phyloP scores from a whole-genome alignment of 1,284 basidiomycete species.

The Moesziomyces sp. region DNA sequence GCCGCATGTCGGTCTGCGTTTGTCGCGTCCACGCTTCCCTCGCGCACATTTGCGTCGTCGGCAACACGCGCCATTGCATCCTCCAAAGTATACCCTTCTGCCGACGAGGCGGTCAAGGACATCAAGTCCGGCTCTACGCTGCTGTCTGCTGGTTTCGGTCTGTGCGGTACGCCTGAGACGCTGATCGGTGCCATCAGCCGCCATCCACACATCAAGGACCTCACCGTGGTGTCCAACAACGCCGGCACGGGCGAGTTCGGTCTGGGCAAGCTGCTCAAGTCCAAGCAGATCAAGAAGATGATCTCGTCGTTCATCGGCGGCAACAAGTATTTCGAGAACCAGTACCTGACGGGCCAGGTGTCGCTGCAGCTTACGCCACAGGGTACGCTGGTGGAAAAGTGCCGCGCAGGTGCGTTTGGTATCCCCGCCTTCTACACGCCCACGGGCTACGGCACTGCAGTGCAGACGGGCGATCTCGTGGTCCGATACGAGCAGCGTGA shows the following conservation, averaged over 20 bases:
- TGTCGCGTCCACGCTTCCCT: constrained; percentile 12
- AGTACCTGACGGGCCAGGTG: constrained; percentile 63
- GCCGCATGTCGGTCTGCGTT: constrained; percentile 17
- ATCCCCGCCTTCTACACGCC: constrained; percentile 97
- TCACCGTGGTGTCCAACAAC: constrained; percentile 65
- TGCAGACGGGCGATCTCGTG: constrained; percentile 69
- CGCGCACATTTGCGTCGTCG: constrained; percentile 27
- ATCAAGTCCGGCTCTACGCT: constrained; percentile 56
- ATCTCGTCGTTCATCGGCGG: constrained; percentile 65
- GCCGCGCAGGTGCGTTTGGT: constrained; percentile 90
- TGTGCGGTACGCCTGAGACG: constrained; percentile 66
- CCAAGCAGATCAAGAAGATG: constrained; percentile 59
- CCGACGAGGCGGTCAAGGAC: constrained; percentile 63
- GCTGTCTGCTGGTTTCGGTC: constrained; percentile 64
- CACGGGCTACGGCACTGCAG: constrained; percentile 74
- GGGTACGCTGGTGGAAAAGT: constrained; percentile 84
- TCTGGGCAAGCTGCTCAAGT: constrained; percentile 58
- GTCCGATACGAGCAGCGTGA: constrained; percentile 61
- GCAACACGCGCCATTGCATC: constrained; percentile 3
- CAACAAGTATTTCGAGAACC: constrained; percentile 64
- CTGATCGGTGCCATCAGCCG: constrained; percentile 59
- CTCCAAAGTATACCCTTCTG: constrained; percentile 51
- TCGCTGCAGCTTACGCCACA: constrained; percentile 63
- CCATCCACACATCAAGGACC: constrained; percentile 52
- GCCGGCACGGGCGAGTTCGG: constrained; percentile 63